Base-by-base conservation (phyloP, 257 asterid species). In the Nicotiana paniculata region DNA sequence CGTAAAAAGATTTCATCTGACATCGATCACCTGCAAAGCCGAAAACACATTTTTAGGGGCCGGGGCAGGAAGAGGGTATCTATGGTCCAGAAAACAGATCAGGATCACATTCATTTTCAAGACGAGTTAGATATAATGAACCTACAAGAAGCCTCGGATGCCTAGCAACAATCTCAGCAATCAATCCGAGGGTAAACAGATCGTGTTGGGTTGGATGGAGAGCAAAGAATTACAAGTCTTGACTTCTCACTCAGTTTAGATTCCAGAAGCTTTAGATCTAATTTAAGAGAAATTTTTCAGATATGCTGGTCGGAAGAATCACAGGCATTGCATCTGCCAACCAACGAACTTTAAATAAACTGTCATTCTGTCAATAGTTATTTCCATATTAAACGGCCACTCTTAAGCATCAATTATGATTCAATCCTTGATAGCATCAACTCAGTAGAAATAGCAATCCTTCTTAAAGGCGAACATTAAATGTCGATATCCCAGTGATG, bases 131-230 rank as follows among this genome's bases (percentile, higher is more conserved):
- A 79, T 65, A 85, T 79, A 51, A 26, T 78, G 72, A 81, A 86
- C 91, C 65, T 86, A 94, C 99, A 67, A 96, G 88, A 88, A 96
- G 97, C 89, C 98, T 91, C 37, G 99, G 99, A 87, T 96, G 97
- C 88, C 68, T 91, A 21, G 97, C 93, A 53, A 96, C 97, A 90
- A 96, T 94, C 81, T 94, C 92, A 86, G 94, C 96, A 9, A 96
- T 95, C 92, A 96, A 84, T 81, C 28, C 85, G 90, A 16, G 97
- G 99, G 86, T 96, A 94, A 81, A 96, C 99, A 35, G 99, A 96
- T 53, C 99, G 98, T 2, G 98, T 96, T 17, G 99, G 99, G 88
- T 96, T 96, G 83, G 99, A 96, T 59, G 99, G 99, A 32, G 99
- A 96, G 87, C 98, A 96, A 79, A 96, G 92, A 87, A 96, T 96